Base-by-base conservation (phyloP, 306 rosid species). In the Leucaena leucocephala region DNA sequence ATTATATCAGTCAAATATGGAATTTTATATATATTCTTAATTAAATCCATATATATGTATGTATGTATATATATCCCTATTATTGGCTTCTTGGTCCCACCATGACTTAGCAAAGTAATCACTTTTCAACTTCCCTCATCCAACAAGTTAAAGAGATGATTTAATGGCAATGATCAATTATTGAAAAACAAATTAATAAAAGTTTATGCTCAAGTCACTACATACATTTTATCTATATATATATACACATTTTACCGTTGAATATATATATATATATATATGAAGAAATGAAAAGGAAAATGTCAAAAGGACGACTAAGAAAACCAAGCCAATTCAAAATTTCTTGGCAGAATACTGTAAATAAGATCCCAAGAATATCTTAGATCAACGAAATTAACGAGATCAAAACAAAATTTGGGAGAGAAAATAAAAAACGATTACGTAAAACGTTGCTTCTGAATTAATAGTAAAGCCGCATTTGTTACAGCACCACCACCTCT, bases 41-140 rank as follows among this genome's bases (percentile, higher is more conserved):
- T n/a, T n/a, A n/a, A n/a, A n/a, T 78, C 63, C 50, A 39, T 68
- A 40, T 42, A 42, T 61, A 67, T 75, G 45, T 67, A 57, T 46
- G 45, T 49, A 77, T 69, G 45, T 78, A n/a, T 4, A 16, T 15
- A 3, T 50, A 42, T 76, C 17, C 2, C 5, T 10, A 27, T 59
- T 22, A 27, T 17, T 54, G 16, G 36, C 52, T 67, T 57, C 40
- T 33, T 68, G 80, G 68, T 52, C 76, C 71, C 50, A 75, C 59
- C 48, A 69, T 61, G 73, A 46, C 64, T 55, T 45, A 46, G 39
- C 16, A 21, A 43, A 61, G 44, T 49, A 62, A 40, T 39, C 40
- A 57, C 79, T 82, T 82, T 82, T 59, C 83, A 61, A 59, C 77
- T 69, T 61, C 38, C 48, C 72, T 63, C 82, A 63, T 64, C 54